phyloP scores from a whole-genome alignment of 2,329 filamentous ascomycete genomes.

The Periglandula ipomoeae region DNA sequence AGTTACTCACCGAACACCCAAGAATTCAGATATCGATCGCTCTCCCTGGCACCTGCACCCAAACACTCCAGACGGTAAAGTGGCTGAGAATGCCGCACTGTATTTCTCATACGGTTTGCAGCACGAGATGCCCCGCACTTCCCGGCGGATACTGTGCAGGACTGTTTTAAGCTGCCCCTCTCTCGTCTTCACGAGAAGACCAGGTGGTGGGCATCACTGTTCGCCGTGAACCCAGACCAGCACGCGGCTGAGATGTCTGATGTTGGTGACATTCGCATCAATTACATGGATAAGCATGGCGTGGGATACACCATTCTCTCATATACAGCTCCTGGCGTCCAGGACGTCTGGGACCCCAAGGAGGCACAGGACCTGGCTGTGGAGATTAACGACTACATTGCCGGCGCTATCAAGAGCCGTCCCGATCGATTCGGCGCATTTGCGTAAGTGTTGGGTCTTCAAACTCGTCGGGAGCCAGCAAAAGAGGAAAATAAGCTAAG shows the following conservation, averaged over 20 bases:
- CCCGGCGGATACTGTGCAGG: conserved; percentile 8
- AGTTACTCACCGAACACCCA: too few relatives aligned
- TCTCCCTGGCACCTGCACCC: too few relatives aligned
- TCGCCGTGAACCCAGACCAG: conserved; percentile 48
- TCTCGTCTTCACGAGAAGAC: conserved; percentile 50
- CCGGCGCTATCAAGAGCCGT: conserved; percentile 26
- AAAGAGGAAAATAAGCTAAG: neutral
- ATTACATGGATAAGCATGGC: conserved; percentile 35
- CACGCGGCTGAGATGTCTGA: conserved; percentile 46
- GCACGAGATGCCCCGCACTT: conserved; percentile 5
- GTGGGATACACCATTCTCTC: conserved; percentile 40
- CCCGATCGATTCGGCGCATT: conserved; percentile 37
- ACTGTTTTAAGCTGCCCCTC: too few relatives aligned
- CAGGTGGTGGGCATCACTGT: conserved; percentile 51
- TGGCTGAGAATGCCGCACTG: too few relatives aligned
- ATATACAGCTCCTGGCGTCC: conserved; percentile 38
- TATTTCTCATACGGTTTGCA: conserved; percentile 4
- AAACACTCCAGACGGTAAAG: too few relatives aligned
- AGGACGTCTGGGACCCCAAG: conserved; percentile 32
- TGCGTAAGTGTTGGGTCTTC: conserved; percentile 21
- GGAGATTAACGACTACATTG: conserved; percentile 33
- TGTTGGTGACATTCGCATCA: conserved; percentile 29
- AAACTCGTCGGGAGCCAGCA: too few relatives aligned
- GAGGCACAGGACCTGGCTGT: conserved; percentile 32
- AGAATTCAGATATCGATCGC: too few relatives aligned